Evolutionary conservation across 257 asterid genomes (phyloP).

Genomic region (Solanum verrucosum): DNA sequence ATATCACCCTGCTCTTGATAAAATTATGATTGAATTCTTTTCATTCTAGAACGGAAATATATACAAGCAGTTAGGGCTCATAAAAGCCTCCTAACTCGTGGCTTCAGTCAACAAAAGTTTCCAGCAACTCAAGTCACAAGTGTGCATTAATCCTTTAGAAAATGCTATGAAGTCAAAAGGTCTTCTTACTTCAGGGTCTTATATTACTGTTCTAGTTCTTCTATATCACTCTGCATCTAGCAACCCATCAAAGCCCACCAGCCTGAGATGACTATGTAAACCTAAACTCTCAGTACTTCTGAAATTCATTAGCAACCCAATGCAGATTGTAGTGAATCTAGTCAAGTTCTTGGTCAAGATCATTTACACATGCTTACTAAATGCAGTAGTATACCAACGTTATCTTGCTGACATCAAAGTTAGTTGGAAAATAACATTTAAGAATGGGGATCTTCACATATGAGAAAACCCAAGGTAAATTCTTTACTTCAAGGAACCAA

Average conservation of each 20-base stretch:
- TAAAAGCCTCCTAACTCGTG: background rate
- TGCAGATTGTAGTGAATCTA: background rate
- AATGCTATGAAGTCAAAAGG: background rate
- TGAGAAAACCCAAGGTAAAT: background rate
- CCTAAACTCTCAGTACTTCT: background rate
- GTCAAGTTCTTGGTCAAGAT: background rate
- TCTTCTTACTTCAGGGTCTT: background rate
- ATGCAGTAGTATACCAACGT: background rate
- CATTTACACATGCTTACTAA: background rate
- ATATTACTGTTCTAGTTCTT: background rate
- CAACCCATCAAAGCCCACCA: background rate
- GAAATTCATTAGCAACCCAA: background rate
- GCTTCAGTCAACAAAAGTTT: background rate
- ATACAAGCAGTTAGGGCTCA: background rate
- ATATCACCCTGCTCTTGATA: background rate
- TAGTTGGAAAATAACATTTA: background rate
- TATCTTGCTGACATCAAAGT: background rate
- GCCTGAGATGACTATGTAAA: background rate
- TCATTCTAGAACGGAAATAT: background rate
- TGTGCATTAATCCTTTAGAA: background rate
- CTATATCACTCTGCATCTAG: background rate
- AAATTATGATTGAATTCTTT: background rate
- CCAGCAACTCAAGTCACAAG: background rate
- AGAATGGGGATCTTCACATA: background rate
- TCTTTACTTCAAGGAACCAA: background rate